Evolutionary conservation across 345 rosid species (phyloP).

Genomic region (Carallia brachiata): DNA sequence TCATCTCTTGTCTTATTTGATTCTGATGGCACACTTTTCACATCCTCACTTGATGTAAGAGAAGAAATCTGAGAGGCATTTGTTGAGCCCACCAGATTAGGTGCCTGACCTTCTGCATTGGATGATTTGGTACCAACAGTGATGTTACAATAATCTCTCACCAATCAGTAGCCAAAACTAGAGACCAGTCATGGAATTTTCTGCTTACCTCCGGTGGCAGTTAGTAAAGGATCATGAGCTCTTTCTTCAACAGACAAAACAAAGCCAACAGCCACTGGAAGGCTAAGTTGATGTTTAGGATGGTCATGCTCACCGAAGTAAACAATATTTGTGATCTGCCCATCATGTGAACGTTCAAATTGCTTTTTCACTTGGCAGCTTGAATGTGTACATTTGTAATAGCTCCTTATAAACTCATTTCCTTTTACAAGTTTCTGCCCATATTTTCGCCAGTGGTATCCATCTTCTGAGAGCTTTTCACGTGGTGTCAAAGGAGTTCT

Average conservation of each 20-base stretch:
- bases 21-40: constrained; percentile 40
- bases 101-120: constrained; percentile 42
- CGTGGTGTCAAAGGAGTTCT: constrained; percentile 46
- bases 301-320: constrained; percentile 82
- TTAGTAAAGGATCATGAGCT: constrained; percentile 33
- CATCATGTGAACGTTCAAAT: constrained; percentile 66
- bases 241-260: constrained; percentile 49
- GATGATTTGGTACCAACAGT: constrained; percentile 43
- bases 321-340: constrained; percentile 58
- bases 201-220: constrained; percentile 48
- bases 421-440: constrained; percentile 94
- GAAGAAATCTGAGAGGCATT: constrained; percentile 36
- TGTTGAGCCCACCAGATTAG: constrained; percentile 30
- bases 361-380: constrained; percentile 87
- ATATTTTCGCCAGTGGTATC: constrained; percentile 90
- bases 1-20: constrained; percentile 46
- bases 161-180: constrained; percentile 4
- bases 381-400: constrained; percentile 78
- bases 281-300: constrained; percentile 48
- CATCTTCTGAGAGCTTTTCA: constrained; percentile 80
- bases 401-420: constrained; percentile 87
- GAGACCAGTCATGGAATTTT: constrained; percentile 7
- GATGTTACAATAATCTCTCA: constrained; percentile 17
- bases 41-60: constrained; percentile 36
- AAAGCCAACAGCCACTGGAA: constrained; percentile 40